Conservation (phyloP, 228 moss, liverwort and hornwort species). For the Sphagnum fallax region DNA sequence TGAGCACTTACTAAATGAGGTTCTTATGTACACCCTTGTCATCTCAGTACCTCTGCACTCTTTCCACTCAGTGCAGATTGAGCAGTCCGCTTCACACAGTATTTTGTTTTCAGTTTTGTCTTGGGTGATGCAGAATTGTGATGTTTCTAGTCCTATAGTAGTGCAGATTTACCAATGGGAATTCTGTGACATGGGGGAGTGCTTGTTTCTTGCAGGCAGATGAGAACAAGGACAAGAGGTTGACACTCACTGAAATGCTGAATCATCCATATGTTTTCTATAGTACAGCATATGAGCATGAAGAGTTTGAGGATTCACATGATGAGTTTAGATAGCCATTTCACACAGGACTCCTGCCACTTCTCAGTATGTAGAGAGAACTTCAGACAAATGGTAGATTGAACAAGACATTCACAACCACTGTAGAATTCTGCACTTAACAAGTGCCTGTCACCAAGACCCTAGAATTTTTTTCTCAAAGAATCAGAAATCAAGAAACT, state of each 20-base stretch:
- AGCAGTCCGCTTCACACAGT: no score
- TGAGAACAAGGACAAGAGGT: slow-evolving; percentile 48
- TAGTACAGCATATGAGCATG: slow-evolving; percentile 69
- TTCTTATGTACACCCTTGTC: slow-evolving; percentile 2
- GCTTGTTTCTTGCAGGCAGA: slow-evolving; percentile 33
- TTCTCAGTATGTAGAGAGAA: no score
- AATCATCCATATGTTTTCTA: slow-evolving; percentile 77
- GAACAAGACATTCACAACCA: no score
- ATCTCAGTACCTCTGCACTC: background rate
- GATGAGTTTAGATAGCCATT: slow-evolving; percentile 56
- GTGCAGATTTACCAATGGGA: background rate
- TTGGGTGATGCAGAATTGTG: no score
- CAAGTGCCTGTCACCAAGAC: no score
- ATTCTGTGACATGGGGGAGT: no score
- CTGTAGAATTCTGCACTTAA: no score
- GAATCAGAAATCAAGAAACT: no score
- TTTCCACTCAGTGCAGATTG: background rate
- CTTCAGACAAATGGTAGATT: no score
- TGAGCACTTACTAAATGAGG: slow-evolving; percentile 57
- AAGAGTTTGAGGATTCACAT: slow-evolving; percentile 50
- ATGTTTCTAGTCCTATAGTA: background rate
- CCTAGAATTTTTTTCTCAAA: no score
- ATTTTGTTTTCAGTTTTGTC: no score
- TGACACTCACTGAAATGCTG: slow-evolving; percentile 66
- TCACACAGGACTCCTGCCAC: background rate